Evolutionary conservation across 1,139 yeast genomes (phyloP), one percentile per base, ranked within the genome.

Genomic region (Tardiomyces depauwii): DNA sequence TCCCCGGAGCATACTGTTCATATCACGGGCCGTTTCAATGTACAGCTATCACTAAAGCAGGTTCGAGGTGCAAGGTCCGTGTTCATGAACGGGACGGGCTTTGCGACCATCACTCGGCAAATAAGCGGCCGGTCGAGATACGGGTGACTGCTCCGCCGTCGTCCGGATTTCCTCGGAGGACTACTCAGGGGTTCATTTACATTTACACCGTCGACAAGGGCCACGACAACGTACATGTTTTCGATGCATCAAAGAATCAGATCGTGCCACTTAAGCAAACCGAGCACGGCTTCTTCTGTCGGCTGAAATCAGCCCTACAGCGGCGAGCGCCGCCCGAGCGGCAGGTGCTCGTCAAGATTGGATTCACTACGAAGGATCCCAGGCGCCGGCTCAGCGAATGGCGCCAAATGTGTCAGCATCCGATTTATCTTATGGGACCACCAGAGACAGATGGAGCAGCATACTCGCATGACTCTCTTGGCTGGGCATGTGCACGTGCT

Each of bases 281-380:
- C 25, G 16, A 18, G 16, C n/a, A 11, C 2, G 33, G 42, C n/a
- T 36, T 41, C 5, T 30, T 40, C 33, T 28, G 18, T 18, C 40
- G 46, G 19, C n/a, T 41, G n/a, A 25, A 40, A 11, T 3, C 25
- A 9, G 7, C 19, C 13, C 7, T 32, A 19, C 25, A 4, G 6
- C 23, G 36, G n/a, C 38, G 27, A 14, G 38, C 30, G 25, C 40
- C 44, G 2, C 41, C 25, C 4, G 42, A 21, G 19, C 33, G 16
- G 13, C 33, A 40, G 13, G 39, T 54, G 48, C 56, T 62, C 28
- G 50, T 62, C 44, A 62, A 62, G 44, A 61, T 62, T 3, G 65
- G 65, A 7, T 58, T 45, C 46, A 62, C 65, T 1, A 53, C 59
- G 30, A 51, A 53, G 40, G 49, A 51, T 1, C 65, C 65, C 0